Evolutionary conservation across 1,284 basidiomycete species (phyloP).

Genomic region (Butyriboletus appendiculatus): DNA sequence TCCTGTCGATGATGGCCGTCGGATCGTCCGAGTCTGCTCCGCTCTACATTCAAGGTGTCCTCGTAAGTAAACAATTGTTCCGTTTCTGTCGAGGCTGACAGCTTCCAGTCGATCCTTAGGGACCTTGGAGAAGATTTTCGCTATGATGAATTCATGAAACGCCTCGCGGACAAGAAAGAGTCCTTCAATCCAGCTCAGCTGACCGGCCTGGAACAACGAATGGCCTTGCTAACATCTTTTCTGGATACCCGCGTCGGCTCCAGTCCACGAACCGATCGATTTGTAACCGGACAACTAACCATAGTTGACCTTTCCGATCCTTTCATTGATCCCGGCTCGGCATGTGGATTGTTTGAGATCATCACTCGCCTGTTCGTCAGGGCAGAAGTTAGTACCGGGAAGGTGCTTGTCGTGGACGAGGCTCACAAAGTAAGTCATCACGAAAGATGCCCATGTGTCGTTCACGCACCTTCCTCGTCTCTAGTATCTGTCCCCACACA

Average conservation of each 20-base stretch:
- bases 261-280: slow-evolving; percentile 35
- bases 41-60: slow-evolving; percentile 63
- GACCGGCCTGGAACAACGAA: slow-evolving; percentile 56
- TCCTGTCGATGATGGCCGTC: slow-evolving; percentile 68
- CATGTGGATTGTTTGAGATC: slow-evolving; percentile 72
- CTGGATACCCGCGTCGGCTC: slow-evolving; percentile 34
- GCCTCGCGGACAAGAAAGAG: slow-evolving; percentile 48
- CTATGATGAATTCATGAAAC: slow-evolving; percentile 47
- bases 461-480: neutral
- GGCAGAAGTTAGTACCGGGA: slow-evolving; percentile 60
- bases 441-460: neutral
- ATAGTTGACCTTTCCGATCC: slow-evolving; percentile 72
- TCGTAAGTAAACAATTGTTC: slow-evolving; percentile 41
- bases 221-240: slow-evolving; percentile 57
- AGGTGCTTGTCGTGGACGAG: slow-evolving; percentile 72
- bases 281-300: slow-evolving; percentile 55
- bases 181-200: slow-evolving; percentile 55
- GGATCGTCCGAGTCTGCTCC: slow-evolving; percentile 60
- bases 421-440: slow-evolving; percentile 62
- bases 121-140: slow-evolving; percentile 49
- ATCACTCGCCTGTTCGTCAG: slow-evolving; percentile 65
- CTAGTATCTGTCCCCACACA: slow-evolving; percentile 59
- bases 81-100: slow-evolving; percentile 13
- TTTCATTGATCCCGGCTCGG: slow-evolving; percentile 65
- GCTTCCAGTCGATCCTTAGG: slow-evolving; percentile 40